Evolutionary conservation across 352 stramenopile genomes (phyloP).

Genomic region (Phytophthora idaei): DNA sequence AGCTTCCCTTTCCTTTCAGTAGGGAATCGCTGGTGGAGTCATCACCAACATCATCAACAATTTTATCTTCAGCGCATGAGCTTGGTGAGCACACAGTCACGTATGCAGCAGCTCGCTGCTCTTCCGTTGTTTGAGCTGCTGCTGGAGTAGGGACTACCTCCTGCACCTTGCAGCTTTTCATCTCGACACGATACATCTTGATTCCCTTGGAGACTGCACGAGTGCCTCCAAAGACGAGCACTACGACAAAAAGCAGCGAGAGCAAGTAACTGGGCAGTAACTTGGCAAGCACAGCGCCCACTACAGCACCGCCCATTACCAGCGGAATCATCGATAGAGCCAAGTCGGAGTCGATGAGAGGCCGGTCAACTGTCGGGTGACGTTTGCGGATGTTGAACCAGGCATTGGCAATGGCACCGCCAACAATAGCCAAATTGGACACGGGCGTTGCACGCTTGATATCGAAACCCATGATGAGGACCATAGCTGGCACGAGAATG

Average conservation of each 20-base stretch:
- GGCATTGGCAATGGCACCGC: conserved; percentile 56
- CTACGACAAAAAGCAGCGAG: conserved; percentile 54
- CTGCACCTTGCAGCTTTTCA: conserved; percentile 30
- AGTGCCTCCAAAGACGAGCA: conserved; percentile 42
- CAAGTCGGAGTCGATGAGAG: conserved; percentile 63
- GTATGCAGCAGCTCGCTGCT: conserved; percentile 10
- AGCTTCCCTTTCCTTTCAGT: conserved; percentile 23
- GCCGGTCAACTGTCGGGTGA: conserved; percentile 51
- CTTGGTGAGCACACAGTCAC: conserved; percentile 18
- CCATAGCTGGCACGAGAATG: conserved; percentile 65
- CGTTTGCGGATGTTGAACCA: conserved; percentile 63
- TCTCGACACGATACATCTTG: conserved; percentile 37
- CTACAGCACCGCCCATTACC: conserved; percentile 62
- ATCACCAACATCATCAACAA: background rate
- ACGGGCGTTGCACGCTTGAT: conserved; percentile 63
- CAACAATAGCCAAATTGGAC: conserved; percentile 61
- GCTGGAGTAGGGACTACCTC: conserved; percentile 10
- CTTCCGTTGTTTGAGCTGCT: conserved; percentile 1
- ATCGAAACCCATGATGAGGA: conserved; percentile 70
- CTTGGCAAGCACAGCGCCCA: conserved; percentile 55
- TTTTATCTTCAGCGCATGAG: conserved; percentile 9
- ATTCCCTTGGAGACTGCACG: conserved; percentile 33
- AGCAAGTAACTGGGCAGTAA: conserved; percentile 61
- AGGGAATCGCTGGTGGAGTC: conserved; percentile 15
- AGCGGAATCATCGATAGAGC: conserved; percentile 55